Conservation (phyloP, 2,329 filamentous ascomycete species). For the Penicillium aurantiogriseum region DNA sequence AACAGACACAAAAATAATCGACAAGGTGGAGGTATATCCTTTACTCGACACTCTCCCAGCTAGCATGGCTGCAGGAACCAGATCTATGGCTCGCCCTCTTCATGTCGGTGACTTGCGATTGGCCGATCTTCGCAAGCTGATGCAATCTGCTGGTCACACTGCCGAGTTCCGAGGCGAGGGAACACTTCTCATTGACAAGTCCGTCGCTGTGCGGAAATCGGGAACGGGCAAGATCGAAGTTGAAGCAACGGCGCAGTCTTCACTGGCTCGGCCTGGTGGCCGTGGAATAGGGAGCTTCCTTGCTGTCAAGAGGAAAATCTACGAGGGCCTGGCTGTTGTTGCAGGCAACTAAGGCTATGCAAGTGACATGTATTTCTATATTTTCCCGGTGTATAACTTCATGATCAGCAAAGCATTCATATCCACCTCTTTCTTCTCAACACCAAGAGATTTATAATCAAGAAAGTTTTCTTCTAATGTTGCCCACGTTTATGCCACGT, state of each 20-base stretch:
- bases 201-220: conserved; percentile 84
- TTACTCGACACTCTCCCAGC: conserved; percentile 60
- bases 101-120: conserved; percentile 92
- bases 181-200: conserved; percentile 82
- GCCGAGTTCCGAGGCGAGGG: conserved; percentile 94
- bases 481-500: neutral
- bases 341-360: conserved; percentile 58
- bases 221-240: conserved; percentile 84
- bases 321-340: conserved; percentile 89
- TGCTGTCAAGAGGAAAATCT: conserved; percentile 85
- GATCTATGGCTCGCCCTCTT: conserved; percentile 78
- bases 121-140: conserved; percentile 79
- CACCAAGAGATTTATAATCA: neutral
- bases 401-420: conserved; percentile 7
- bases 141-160: conserved; percentile 77
- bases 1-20: conserved; percentile 10
- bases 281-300: conserved; percentile 69
- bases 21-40: conserved; percentile 43
- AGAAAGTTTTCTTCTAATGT: neutral
- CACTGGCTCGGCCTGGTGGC: conserved; percentile 43
- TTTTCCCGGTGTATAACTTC: conserved; percentile 9
- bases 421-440: neutral
- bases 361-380: conserved; percentile 19
- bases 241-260: conserved; percentile 67
- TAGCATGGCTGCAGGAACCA: conserved; percentile 67